Percentiles rank a stretch among this genome's conserved stretches.
phyloP scores from a whole-genome alignment of 163 green algal species.

The Prototheca stagnorum region DNA sequence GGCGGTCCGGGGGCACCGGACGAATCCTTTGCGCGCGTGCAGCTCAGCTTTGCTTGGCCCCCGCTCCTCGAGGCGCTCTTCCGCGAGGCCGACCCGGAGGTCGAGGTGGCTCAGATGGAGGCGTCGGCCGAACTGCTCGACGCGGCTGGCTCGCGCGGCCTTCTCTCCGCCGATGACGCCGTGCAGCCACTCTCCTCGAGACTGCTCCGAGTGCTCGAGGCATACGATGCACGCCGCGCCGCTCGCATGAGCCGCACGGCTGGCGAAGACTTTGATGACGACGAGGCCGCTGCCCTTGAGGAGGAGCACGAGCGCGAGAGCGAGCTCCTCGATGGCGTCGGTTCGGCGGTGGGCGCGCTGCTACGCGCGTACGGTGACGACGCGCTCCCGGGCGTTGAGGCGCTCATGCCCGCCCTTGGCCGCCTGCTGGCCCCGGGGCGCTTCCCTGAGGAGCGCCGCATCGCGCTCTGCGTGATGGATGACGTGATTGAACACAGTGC shows the following conservation, averaged over 20 bases:
- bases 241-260: slow-evolving; percentile 35
- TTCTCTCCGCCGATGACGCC: slow-evolving; percentile 39
- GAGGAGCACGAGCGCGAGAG: slow-evolving; percentile 84
- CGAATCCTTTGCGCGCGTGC: slow-evolving; percentile 26
- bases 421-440: slow-evolving; percentile 41
- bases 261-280: slow-evolving; percentile 89
- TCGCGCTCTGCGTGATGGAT: slow-evolving; percentile 88
- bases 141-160: slow-evolving; percentile 20
- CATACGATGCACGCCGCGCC: slow-evolving; percentile 38
- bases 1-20: slow-evolving; percentile 23
- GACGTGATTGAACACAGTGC: slow-evolving; percentile 80
- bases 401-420: slow-evolving; percentile 43
- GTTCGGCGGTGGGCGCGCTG: slow-evolving; percentile 37
- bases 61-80: slow-evolving; percentile 54
- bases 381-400: slow-evolving; percentile 67
- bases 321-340: slow-evolving; percentile 72
- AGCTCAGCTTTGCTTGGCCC: slow-evolving; percentile 55
- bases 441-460: slow-evolving; percentile 57
- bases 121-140: slow-evolving; percentile 53
- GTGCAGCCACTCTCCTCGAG: no score
- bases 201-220: slow-evolving; percentile 27
- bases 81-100: slow-evolving; percentile 63
- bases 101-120: slow-evolving; percentile 46
- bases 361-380: slow-evolving; percentile 62
- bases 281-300: slow-evolving; percentile 77